Percentiles rank a stretch among this genome's conserved stretches.
Evolutionary conservation across 345 rosid species (phyloP).

Genomic region (Rhodamnia rubescens): DNA sequence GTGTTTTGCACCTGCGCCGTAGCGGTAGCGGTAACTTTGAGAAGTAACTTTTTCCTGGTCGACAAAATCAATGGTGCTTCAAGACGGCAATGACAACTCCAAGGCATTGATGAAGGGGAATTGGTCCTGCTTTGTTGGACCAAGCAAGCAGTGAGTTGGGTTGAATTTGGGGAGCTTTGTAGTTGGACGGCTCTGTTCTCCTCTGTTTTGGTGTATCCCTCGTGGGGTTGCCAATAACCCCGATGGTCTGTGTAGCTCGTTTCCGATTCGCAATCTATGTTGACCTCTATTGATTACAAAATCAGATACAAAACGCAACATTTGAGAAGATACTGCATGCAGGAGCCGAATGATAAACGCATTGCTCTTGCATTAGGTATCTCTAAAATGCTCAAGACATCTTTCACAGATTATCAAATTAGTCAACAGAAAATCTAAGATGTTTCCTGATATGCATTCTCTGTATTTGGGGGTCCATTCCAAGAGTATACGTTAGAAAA

Average conservation of each 20-base stretch:
- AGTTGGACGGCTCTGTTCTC: neutral
- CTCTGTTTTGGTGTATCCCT: neutral
- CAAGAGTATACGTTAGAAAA: neutral
- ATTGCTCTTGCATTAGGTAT: neutral
- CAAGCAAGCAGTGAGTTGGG: no score
- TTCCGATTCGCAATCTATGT: neutral
- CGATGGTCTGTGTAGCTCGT: neutral
- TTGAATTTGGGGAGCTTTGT: neutral
- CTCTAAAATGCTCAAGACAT: no score
- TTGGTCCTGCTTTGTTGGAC: neutral
- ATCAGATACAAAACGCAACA: no score
- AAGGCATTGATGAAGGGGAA: neutral
- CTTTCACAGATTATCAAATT: no score
- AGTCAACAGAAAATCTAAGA: neutral
- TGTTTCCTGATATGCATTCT: neutral
- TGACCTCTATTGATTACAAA: neutral
- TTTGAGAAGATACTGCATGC: neutral
- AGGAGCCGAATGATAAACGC: neutral
- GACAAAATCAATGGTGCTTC: neutral
- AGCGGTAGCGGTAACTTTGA: neutral
- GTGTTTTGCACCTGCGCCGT: neutral
- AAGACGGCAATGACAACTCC: neutral
- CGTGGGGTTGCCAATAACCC: neutral
- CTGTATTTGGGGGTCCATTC: no score
- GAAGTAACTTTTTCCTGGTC: neutral